Conservation (phyloP, 1,284 basidiomycete species). For the Moniliophthora roreri region DNA sequence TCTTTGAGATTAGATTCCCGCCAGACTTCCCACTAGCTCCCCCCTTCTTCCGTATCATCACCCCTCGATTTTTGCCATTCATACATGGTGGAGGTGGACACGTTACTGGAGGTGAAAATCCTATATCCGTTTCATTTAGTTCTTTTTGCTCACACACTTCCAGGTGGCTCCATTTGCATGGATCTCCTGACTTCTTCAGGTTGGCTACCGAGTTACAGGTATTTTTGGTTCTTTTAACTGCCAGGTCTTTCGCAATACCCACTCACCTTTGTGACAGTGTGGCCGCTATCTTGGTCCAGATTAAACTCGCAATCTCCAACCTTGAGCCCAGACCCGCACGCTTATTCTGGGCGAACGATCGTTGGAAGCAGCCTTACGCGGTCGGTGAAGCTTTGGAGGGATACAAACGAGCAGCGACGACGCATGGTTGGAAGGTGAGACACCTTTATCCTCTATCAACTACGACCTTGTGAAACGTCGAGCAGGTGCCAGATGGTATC, state of each 20-base stretch:
- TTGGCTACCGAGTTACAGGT: slow-evolving; percentile 69
- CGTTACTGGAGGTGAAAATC: slow-evolving; percentile 52
- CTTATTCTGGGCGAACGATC: slow-evolving; percentile 28
- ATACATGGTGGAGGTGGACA: slow-evolving; percentile 64
- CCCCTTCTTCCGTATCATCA: slow-evolving; percentile 64
- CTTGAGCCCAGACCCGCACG: slow-evolving; percentile 57
- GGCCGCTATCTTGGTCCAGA: slow-evolving; percentile 59
- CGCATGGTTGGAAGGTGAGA: slow-evolving; percentile 60
- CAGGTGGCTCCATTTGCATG: slow-evolving; percentile 69
- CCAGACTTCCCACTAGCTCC: slow-evolving; percentile 55
- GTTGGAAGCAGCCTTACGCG: slow-evolving; percentile 48
- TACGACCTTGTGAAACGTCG: too few species aligned
- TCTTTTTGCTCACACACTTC: slow-evolving; percentile 2
- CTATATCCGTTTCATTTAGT: not conserved
- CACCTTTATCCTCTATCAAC: too few species aligned
- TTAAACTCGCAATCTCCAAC: slow-evolving; percentile 61
- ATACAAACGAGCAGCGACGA: slow-evolving; percentile 54
- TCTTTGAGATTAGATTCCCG: slow-evolving; percentile 65
- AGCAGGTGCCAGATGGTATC: too few species aligned
- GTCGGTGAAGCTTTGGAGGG: slow-evolving; percentile 54
- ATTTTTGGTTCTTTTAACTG: slow-evolving; percentile 3
- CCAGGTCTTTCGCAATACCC: not conserved
- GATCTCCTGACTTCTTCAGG: slow-evolving; percentile 63
- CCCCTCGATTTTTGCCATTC: slow-evolving; percentile 61
- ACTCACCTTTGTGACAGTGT: slow-evolving; percentile 37